A percentile compares a stretch with the other conserved stretches of the same genome.
Conservation (phyloP, 306 rosid genomes). For the Pyrus pyrifolia region DNA sequence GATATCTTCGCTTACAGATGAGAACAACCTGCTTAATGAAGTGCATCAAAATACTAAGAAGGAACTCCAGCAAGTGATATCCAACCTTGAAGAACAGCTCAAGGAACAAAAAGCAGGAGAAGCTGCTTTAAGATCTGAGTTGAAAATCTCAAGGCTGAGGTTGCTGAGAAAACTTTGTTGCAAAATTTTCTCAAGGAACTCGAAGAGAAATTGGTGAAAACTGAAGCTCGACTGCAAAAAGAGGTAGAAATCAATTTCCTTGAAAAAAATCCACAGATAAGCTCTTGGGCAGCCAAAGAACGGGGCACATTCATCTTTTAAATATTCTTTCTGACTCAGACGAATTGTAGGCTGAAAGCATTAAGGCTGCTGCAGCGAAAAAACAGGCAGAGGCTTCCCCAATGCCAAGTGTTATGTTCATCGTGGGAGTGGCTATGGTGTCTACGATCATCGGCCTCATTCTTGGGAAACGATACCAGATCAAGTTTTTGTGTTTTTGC, state of each 20-base stretch:
- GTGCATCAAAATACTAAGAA: slow-evolving; percentile 57
- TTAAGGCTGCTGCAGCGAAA: slow-evolving; percentile 40
- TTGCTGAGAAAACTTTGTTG: slow-evolving; percentile 50
- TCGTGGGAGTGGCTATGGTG: slow-evolving; percentile 64
- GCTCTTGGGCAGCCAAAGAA: neutral
- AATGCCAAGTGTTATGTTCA: slow-evolving; percentile 36
- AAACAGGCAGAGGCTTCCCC: slow-evolving; percentile 61
- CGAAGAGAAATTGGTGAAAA: slow-evolving; percentile 44
- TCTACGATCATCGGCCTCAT: slow-evolving; percentile 70
- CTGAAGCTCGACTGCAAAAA: slow-evolving; percentile 54
- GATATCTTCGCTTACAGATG: slow-evolving; percentile 71
- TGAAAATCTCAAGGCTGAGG: slow-evolving; percentile 56
- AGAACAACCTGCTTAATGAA: slow-evolving; percentile 70
- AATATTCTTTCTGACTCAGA: slow-evolving; percentile 12
- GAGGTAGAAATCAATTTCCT: slow-evolving; percentile 46
- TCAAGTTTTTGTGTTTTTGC: slow-evolving; percentile 13
- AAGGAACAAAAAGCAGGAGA: slow-evolving; percentile 51
- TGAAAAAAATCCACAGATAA: neutral
- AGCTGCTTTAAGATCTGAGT: slow-evolving; percentile 49
- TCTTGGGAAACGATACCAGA: slow-evolving; percentile 79
- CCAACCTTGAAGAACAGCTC: slow-evolving; percentile 60
- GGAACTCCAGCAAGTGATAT: slow-evolving; percentile 58
- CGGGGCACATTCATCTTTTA: neutral
- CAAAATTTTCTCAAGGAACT: slow-evolving; percentile 55
- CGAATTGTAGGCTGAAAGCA: slow-evolving; percentile 48